A percentile compares a stretch with the other conserved stretches of the same genome.
Conservation (phyloP, 192 early-diverging fungal genomes). For the Backusella sp. region DNA sequence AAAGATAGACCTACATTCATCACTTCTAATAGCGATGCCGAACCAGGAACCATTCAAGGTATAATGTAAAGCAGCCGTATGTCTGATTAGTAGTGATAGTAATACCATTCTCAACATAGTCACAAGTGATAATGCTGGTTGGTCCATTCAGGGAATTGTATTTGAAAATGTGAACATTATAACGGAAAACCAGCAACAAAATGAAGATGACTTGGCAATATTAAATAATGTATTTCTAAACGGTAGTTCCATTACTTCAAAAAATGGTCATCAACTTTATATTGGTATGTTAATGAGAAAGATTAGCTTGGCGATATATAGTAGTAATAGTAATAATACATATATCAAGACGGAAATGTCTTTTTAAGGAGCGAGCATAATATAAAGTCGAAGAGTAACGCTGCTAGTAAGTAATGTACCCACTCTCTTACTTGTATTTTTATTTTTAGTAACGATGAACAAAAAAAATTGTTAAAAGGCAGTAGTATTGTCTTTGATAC, state of each 20-base stretch:
- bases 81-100: background rate
- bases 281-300: slow-evolving; percentile 3
- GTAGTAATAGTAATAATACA: too few species aligned
- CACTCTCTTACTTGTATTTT: background rate
- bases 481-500: slow-evolving; percentile 14
- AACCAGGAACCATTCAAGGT: slow-evolving; percentile 15
- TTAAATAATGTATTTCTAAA: slow-evolving; percentile 21
- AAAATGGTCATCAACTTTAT: slow-evolving; percentile 10
- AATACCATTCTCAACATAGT: background rate
- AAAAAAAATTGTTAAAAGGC: background rate
- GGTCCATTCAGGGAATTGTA: slow-evolving; percentile 18
- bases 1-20: slow-evolving; percentile 13
- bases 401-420: slow-evolving; percentile 13
- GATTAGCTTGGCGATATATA: background rate
- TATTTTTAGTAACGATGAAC: background rate
- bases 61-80: background rate
- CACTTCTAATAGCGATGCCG: background rate
- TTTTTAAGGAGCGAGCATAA: slow-evolving; percentile 11
- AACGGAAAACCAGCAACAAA: slow-evolving; percentile 7
- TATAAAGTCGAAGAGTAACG: background rate
- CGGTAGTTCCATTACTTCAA: slow-evolving; percentile 9
- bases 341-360: slow-evolving; percentile 17
- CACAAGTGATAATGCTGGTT: slow-evolving; percentile 3
- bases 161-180: slow-evolving; percentile 27
- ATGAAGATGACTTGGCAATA: background rate